Percentiles rank a stretch among this genome's conserved stretches.
phyloP scores from a whole-genome alignment of 2,329 filamentous ascomycete genomes.

The Aspergillus quadricinctus region DNA sequence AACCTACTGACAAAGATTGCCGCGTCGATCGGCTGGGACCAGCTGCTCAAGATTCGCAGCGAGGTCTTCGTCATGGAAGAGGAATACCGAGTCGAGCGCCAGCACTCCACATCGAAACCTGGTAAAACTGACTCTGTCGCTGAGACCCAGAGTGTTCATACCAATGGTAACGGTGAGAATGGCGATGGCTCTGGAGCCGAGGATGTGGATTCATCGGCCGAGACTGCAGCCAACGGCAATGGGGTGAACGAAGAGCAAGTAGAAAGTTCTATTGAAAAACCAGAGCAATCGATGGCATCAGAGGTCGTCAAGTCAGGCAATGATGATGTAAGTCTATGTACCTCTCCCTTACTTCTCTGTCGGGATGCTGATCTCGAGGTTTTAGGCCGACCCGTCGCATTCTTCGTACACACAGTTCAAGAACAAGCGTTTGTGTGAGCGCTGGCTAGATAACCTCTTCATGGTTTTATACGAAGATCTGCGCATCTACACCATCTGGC shows the following conservation, averaged over 20 bases:
- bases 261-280: conserved; percentile 63
- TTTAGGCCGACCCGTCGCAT: conserved; percentile 59
- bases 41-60: conserved; percentile 87
- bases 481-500: conserved; percentile 98
- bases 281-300: conserved; percentile 71
- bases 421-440: conserved; percentile 94
- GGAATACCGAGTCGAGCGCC: conserved; percentile 79
- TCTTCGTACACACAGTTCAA: conserved; percentile 84
- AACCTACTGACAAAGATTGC: conserved; percentile 92
- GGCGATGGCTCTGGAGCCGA: conserved; percentile 25
- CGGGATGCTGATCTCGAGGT: conserved; percentile 10
- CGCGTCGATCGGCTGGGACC: conserved; percentile 95
- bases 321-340: conserved; percentile 56
- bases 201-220: conserved; percentile 21
- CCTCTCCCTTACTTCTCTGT: neutral
- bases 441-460: conserved; percentile 97
- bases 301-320: conserved; percentile 70
- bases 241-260: conserved; percentile 22
- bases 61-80: conserved; percentile 99
- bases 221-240: conserved; percentile 30
- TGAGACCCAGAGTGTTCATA: conserved; percentile 34
- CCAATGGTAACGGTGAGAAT: conserved; percentile 32
- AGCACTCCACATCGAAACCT: conserved; percentile 27
- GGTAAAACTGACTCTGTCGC: conserved; percentile 26
- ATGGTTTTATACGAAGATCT: conserved; percentile 99